Evolutionary conservation across 2,329 filamentous ascomycete genomes (phyloP).

Genomic region (Diaporthe nobilis): DNA sequence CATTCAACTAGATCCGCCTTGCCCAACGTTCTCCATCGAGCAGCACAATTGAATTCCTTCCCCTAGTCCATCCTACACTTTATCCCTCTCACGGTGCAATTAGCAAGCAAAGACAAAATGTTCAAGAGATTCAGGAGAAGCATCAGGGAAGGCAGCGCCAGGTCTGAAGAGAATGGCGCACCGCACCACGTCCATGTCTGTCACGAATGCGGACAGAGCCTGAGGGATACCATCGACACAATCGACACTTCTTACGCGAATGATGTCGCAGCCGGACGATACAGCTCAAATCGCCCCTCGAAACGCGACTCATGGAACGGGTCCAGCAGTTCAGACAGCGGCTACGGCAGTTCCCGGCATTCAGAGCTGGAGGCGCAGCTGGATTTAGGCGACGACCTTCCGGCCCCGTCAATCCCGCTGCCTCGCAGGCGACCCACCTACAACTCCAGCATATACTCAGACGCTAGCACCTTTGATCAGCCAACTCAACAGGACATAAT

Average conservation of each 20-base stretch:
- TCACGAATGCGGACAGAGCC: conserved; percentile 36
- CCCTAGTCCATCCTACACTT: background rate
- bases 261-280: background rate
- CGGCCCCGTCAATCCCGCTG: background rate
- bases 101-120: conserved; percentile 7
- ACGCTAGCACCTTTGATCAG: background rate
- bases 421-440: conserved; percentile 18
- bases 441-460: conserved; percentile 35
- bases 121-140: conserved; percentile 35
- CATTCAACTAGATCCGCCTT: background rate
- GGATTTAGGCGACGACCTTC: background rate
- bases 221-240: background rate
- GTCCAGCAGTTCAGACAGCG: conserved; percentile 38
- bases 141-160: background rate
- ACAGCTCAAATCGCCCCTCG: background rate
- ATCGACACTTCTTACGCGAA: background rate
- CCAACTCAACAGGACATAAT: background rate
- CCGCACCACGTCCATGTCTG: conserved; percentile 8
- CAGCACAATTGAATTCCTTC: background rate
- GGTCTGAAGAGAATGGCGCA: too few relatives aligned
- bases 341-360: conserved; percentile 28
- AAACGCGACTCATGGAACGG: conserved; percentile 32
- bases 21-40: background rate
- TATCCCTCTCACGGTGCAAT: background rate
- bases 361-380: background rate